Base-by-base conservation (phyloP, 495 filamentous ascomycete genomes). In the Hyaloscypha hepaticicola region DNA sequence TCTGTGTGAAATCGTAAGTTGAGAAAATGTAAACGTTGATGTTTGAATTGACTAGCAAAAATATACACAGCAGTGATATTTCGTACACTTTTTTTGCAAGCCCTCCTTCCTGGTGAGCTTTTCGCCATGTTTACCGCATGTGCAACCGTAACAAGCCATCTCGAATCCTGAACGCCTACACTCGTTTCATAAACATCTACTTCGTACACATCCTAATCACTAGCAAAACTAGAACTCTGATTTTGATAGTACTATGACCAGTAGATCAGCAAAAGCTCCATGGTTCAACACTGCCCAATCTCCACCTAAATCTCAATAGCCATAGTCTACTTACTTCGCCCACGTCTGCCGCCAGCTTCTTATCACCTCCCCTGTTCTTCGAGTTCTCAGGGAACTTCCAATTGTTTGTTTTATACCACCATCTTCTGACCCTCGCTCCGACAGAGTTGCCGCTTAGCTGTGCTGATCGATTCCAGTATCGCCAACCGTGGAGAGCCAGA, bases 341-440 rank as follows among this genome's bases (percentile, higher is more conserved):
- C 48, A 72, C 21, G 5, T 68, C 59, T 19, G 11, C 50, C 19
- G 67, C 66, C 24, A 72, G 26, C 48, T 69, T 69, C 27, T 14
- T 38, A 55, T 69, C 41, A 45, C 60, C 62, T 24, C 61, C 55
- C 11, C 61, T 25, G 16, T 66, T 51, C 53, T 59, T 55, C 25
- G 53, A 16, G 16, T 3, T 58, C 11, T 58, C 61, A 60, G 85
- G 85, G 28, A 92, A 72, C 51, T 81, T 78, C 93, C 93, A 97
- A 69, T 93, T 90, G 67, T 96, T 96, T 0, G 95, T 90, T 29
- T 81, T 84, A 75, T 90, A 97, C 93, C 93, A 97, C 93, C 93
- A 97, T 60, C 91, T 76, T 64, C 93, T 79, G 16, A 93, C 72
- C 65, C 80, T 80, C 27, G 88, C 90, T 28, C 93, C 93, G 25